Evolutionary conservation across 306 rosid genomes (phyloP), one percentile per base, ranked within the genome.

Genomic region (Abrus pulchellus): DNA sequence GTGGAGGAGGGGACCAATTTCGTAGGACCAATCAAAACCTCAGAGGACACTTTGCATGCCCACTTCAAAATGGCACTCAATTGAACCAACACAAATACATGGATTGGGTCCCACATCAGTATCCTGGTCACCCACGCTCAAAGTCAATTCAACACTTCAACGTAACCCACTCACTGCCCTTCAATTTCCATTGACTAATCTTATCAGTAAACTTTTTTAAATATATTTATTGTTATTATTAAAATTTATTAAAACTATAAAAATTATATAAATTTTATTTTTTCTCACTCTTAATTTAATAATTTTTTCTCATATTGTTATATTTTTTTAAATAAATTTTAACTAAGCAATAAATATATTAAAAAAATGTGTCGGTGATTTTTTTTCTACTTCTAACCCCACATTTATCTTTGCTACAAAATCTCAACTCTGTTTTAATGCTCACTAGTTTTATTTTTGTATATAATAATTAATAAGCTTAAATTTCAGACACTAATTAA

Each of bases 31-130:
- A 85, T 83, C 10, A 62, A 78, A 82, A 59, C 30, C 38, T 68
- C 10, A 47, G 1, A 70, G 53, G 56, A 68, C 71, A 72, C 80
- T 54, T 63, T 78, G 67, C 76, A 78, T 45, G 72, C 76, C 83
- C 91, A 86, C 91, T 83, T 55, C 7, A 29, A 74, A 62, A 70
- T 64, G 38, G 52, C 79, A 87, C 93, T 85, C 87, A 72, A 72
- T 88, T 79, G 75, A 84, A 65, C 77, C 76, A 79, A 45, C 86
- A 65, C 47, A 63, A 61, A 67, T 75, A 5, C 52, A 81, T 62
- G 82, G 66, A 12, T 0, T 0, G 63, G 86, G 88, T 36, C 89
- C 90, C 87, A 73, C 86, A 7, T 74, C 7, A 10, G 72, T 65
- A 73, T 68, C 64, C 3, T 41, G 74, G 66, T 81, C 80, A 74